Conservation (phyloP, 805 yeast species). For the Candida anglica region DNA sequence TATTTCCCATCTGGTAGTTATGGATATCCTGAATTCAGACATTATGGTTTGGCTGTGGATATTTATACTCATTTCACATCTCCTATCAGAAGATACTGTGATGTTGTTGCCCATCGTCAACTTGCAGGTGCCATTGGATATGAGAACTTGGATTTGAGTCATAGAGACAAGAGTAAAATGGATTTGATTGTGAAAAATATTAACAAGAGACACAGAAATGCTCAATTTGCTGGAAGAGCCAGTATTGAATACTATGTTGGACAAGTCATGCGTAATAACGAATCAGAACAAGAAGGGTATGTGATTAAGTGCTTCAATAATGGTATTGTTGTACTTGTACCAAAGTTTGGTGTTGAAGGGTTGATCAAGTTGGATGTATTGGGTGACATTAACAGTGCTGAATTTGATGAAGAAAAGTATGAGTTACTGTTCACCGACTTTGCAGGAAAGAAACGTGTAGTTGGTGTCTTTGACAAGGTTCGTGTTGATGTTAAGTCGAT, state of each 20-base stretch:
- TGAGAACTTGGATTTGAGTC: slow-evolving; percentile 75
- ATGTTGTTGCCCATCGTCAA: slow-evolving; percentile 95
- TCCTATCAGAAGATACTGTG: slow-evolving; percentile 97
- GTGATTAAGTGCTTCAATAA: slow-evolving; percentile 89
- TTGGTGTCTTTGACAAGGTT: slow-evolving; percentile 81
- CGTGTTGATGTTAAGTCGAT: slow-evolving; percentile 77
- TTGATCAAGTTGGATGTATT: slow-evolving; percentile 77
- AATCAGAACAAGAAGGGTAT: slow-evolving; percentile 80
- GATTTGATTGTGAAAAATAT: slow-evolving; percentile 84
- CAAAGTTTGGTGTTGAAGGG: slow-evolving; percentile 94
- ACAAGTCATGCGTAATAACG: slow-evolving; percentile 87
- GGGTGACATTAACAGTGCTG: slow-evolving; percentile 57
- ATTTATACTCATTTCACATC: slow-evolving; percentile 98
- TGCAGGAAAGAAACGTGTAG: slow-evolving; percentile 41
- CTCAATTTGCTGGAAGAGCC: slow-evolving; percentile 98
- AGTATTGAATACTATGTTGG: slow-evolving; percentile 97
- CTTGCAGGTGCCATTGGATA: slow-evolving; percentile 97
- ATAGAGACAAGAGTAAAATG: slow-evolving; percentile 87
- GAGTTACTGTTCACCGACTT: slow-evolving; percentile 56
- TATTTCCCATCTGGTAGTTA: slow-evolving; percentile 89
- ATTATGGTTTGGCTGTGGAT: slow-evolving; percentile 96
- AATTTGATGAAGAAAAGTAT: slow-evolving; percentile 74
- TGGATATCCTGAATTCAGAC: slow-evolving; percentile 88
- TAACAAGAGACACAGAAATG: slow-evolving; percentile 92
- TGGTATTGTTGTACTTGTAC: slow-evolving; percentile 92